phyloP scores from a whole-genome alignment of 306 rosid genomes.

The Clitoria ternatea region DNA sequence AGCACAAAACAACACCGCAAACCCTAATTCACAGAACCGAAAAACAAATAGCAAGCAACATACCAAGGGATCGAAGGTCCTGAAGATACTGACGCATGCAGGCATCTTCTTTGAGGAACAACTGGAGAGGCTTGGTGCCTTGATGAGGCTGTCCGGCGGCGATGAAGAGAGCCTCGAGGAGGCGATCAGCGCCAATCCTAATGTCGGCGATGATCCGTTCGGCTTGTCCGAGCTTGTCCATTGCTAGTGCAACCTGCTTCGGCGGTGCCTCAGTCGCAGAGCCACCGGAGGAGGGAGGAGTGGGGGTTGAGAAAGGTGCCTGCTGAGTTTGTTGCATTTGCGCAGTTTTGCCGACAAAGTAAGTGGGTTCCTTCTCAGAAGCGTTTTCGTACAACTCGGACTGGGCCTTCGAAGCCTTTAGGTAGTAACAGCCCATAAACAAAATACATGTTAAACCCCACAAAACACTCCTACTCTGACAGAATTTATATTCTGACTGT shows the following conservation, averaged over 20 bases:
- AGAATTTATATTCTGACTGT: too few species aligned
- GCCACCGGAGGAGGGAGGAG: conserved; percentile 33
- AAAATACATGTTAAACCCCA: background rate
- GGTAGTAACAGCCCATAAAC: background rate
- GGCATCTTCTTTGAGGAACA: conserved; percentile 70
- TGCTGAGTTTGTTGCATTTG: conserved; percentile 51
- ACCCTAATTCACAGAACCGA: conserved; percentile 19
- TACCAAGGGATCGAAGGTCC: conserved; percentile 82
- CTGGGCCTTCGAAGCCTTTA: conserved; percentile 23
- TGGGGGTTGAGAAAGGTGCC: conserved; percentile 37
- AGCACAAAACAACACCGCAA: background rate
- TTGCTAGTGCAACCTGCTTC: conserved; percentile 85
- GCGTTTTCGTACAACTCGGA: conserved; percentile 26
- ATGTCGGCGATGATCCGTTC: conserved; percentile 81
- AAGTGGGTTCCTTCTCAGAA: background rate
- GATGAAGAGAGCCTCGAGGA: conserved; percentile 76
- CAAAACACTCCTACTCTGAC: too few species aligned
- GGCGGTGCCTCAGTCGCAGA: conserved; percentile 76
- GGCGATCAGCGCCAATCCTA: conserved; percentile 87
- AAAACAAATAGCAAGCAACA: background rate
- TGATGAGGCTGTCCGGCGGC: conserved; percentile 71
- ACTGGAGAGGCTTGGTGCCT: conserved; percentile 56
- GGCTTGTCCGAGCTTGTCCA: conserved; percentile 82
- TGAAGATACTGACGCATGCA: conserved; percentile 83
- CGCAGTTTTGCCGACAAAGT: conserved; percentile 6